These are phyloP conservation scores for Wickerhamiella azymoides DNA, from an alignment of 805 yeast species.

Conservation along the genomic window DNA sequence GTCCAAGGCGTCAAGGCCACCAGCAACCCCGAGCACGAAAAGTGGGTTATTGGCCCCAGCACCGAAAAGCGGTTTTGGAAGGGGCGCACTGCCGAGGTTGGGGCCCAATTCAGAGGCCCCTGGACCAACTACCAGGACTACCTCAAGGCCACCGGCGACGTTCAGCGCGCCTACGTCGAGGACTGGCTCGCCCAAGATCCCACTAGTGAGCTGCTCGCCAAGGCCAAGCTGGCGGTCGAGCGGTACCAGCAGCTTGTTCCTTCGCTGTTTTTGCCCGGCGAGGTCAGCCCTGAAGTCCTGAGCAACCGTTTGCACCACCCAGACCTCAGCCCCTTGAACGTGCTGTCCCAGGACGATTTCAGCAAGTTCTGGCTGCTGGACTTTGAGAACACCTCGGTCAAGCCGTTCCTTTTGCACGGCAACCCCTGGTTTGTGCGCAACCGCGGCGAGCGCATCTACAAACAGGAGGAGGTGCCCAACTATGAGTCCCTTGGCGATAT, in stretches of 20 bases:
- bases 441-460: conserved; percentile 76
- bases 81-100: conserved; percentile 40
- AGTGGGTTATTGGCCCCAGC: conserved; percentile 90
- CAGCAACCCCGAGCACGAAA: conserved; percentile 34
- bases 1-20: conserved; percentile 28
- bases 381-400: conserved; percentile 66
- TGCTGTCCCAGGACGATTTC: conserved; percentile 31
- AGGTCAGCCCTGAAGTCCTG: conserved; percentile 42
- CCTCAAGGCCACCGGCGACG: conserved; percentile 45
- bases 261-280: conserved; percentile 37
- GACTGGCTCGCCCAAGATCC: conserved; percentile 43
- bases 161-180: conserved; percentile 51
- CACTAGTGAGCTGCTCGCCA: conserved; percentile 26
- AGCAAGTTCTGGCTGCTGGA: conserved; percentile 45
- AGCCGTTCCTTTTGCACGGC: conserved; percentile 66
- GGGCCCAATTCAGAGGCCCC: conserved; percentile 53
- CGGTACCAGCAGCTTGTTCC: conserved; percentile 45
- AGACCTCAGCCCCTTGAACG: conserved; percentile 85
- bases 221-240: conserved; percentile 36
- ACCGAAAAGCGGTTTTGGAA: conserved; percentile 69
- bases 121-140: conserved; percentile 58
- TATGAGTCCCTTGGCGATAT: conserved; percentile 52
- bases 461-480: conserved; percentile 60
- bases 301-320: conserved; percentile 65
- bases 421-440: conserved; percentile 78